These are phyloP conservation scores for Cryptococcus jaspeensis DNA, from an alignment of 1,284 basidiomycete species.

Conservation along the genomic window DNA sequence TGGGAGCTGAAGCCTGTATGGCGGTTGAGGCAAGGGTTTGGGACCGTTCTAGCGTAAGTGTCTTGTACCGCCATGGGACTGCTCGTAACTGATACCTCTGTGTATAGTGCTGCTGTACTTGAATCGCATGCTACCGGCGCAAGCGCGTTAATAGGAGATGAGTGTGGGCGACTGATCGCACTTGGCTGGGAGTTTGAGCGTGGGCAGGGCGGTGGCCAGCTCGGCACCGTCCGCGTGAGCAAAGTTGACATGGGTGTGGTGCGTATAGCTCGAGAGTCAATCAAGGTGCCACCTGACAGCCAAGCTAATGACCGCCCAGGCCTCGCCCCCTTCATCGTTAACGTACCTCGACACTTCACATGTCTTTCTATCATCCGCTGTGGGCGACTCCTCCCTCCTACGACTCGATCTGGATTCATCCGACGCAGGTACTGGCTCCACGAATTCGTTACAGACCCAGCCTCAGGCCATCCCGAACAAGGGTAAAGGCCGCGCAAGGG, in stretches of 20 bases:
- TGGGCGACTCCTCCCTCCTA: conserved; percentile 76
- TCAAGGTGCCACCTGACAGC: not conserved
- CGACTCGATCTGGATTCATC: conserved; percentile 49
- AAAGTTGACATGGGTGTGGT: conserved; percentile 73
- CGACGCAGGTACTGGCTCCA: conserved; percentile 13
- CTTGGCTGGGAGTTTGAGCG: conserved; percentile 59
- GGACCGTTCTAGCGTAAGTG: conserved; percentile 45
- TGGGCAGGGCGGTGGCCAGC: conserved; percentile 13
- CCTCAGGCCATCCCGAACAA: conserved; percentile 51
- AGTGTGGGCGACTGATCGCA: conserved; percentile 69
- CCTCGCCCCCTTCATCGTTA: conserved; percentile 71
- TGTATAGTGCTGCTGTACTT: conserved; percentile 49
- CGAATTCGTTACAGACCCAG: conserved; percentile 11
- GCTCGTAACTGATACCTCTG: no score
- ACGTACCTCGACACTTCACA: conserved; percentile 71
- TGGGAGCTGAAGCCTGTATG: conserved; percentile 40
- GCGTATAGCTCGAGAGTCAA: conserved; percentile 20
- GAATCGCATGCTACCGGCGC: conserved; percentile 23
- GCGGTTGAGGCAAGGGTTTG: conserved; percentile 49
- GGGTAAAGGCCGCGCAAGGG: conserved; percentile 35
- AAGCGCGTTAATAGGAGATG: conserved; percentile 72
- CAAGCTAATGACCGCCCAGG: conserved; percentile 52
- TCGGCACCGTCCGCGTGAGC: conserved; percentile 56
- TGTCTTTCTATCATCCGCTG: conserved; percentile 79
- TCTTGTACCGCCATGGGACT: conserved; percentile 4